Evolutionary conservation across 441 rosid genomes (phyloP).

Genomic region (Gossypium laxum): DNA sequence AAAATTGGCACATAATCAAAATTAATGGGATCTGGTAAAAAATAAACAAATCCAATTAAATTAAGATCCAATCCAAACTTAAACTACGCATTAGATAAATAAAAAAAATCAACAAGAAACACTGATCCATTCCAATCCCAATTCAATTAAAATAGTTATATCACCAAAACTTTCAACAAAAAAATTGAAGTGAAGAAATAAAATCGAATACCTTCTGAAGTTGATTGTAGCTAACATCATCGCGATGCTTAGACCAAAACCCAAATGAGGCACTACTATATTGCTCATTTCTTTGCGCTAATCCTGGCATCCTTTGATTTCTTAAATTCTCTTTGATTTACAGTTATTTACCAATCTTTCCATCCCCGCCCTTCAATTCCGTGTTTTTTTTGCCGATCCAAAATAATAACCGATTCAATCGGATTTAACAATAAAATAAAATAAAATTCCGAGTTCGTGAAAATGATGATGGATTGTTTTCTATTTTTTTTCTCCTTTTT

Average conservation of each 20-base stretch:
- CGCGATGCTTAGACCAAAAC: constrained; percentile 71
- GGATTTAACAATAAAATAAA: constrained; percentile 11
- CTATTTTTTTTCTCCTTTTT: neutral
- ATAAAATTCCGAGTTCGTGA: neutral
- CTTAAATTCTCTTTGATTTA: constrained; percentile 22
- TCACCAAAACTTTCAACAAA: neutral
- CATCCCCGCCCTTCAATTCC: constrained; percentile 19
- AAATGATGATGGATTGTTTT: neutral
- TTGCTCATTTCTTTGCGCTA: constrained; percentile 60
- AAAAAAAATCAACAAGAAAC: constrained; percentile 5
- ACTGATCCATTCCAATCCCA: constrained; percentile 25
- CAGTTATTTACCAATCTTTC: constrained; percentile 16
- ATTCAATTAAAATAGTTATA: constrained; percentile 3
- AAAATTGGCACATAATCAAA: neutral
- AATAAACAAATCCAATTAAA: constrained; percentile 16
- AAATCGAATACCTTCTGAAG: constrained; percentile 58
- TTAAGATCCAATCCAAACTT: constrained; percentile 26
- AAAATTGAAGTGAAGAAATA: neutral
- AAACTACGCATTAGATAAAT: constrained; percentile 11
- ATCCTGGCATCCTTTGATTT: constrained; percentile 52
- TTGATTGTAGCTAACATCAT: constrained; percentile 65
- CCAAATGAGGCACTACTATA: constrained; percentile 49
- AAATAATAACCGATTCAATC: constrained; percentile 16
- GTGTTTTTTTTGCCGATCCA: constrained; percentile 13
- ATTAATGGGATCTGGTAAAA: constrained; percentile 19